These are phyloP conservation scores for Spiromastix sp. DNA, from an alignment of 2,329 filamentous ascomycete species.

Conservation along the genomic window DNA sequence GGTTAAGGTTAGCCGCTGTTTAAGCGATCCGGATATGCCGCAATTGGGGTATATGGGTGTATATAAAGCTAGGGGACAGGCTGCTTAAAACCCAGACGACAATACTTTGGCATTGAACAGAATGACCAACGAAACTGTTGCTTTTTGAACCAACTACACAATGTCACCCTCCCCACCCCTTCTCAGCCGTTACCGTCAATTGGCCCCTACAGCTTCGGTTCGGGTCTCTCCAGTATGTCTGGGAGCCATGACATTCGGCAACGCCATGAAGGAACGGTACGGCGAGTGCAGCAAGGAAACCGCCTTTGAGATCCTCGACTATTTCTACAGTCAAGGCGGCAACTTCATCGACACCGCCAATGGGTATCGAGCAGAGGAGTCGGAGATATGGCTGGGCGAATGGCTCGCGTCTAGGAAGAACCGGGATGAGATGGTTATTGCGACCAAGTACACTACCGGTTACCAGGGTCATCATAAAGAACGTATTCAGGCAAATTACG, in stretches of 20 bases:
- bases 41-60: no score
- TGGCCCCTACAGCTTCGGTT: constrained; percentile 55
- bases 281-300: constrained; percentile 37
- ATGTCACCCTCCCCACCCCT: constrained; percentile 1
- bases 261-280: not conserved
- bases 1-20: no score
- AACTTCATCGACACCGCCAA: constrained; percentile 46
- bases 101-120: no score
- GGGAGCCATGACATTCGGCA: constrained; percentile 29
- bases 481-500: constrained; percentile 32
- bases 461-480: constrained; percentile 28
- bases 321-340: constrained; percentile 37
- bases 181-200: constrained; percentile 53
- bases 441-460: constrained; percentile 42
- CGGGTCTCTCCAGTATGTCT: constrained; percentile 54
- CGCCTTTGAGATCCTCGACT: constrained; percentile 37
- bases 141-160: no score
- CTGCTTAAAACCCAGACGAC: no score
- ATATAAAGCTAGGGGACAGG: no score
- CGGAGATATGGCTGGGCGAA: constrained; percentile 40
- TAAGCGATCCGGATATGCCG: no score
- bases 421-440: constrained; percentile 43
- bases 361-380: constrained; percentile 38
- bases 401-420: constrained; percentile 38
- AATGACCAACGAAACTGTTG: no score